A percentile compares a stretch with the other conserved stretches of the same genome.
phyloP scores from a whole-genome alignment of 768 basidiomycete species.

The Agrocybe pediades region DNA sequence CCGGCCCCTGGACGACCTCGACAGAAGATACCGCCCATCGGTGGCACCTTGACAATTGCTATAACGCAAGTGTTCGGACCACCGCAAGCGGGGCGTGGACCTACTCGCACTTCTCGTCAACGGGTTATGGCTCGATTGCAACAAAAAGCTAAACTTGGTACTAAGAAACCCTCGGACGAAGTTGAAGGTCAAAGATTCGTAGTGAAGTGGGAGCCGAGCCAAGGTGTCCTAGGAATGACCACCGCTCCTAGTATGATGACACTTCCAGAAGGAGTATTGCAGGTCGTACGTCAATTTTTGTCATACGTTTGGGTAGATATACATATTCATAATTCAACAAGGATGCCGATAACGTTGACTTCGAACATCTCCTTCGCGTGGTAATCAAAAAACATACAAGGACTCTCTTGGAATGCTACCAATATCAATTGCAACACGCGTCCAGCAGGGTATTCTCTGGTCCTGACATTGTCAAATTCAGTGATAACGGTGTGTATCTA shows the following conservation, averaged over 20 bases:
- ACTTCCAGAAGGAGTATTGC: constrained; percentile 43
- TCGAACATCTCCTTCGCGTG: constrained; percentile 65
- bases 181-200: constrained; percentile 69
- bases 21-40: constrained; percentile 56
- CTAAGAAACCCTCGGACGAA: constrained; percentile 65
- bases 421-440: constrained; percentile 53
- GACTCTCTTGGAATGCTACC: constrained; percentile 60
- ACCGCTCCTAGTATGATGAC: constrained; percentile 50
- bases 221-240: constrained; percentile 62
- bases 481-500: constrained; percentile 50
- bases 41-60: constrained; percentile 74
- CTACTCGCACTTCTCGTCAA: constrained; percentile 54
- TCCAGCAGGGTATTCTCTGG: constrained; percentile 60
- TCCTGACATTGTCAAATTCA: constrained; percentile 58
- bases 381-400: constrained; percentile 69
- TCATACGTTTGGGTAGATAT: neutral
- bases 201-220: constrained; percentile 79
- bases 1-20: constrained; percentile 32
- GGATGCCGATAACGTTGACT: constrained; percentile 73
- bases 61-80: constrained; percentile 56
- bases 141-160: constrained; percentile 60
- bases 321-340: constrained; percentile 18
- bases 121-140: constrained; percentile 65
- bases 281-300: constrained; percentile 62
- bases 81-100: constrained; percentile 39